These are phyloP conservation scores for Strobilomyces dryophilus DNA, from an alignment of 768 basidiomycete genomes.

Conservation along the genomic window DNA sequence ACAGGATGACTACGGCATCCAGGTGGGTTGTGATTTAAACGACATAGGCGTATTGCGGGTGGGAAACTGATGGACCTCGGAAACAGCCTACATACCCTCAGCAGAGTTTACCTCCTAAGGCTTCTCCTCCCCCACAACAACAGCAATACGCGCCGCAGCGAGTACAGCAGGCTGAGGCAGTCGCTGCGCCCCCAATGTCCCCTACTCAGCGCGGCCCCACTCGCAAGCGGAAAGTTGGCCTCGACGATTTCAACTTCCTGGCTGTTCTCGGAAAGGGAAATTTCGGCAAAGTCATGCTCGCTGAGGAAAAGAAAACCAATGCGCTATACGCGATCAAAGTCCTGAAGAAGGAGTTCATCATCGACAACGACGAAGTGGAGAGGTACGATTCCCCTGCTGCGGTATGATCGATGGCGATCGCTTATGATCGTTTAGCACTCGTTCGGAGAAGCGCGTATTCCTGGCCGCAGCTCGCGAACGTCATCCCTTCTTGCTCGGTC, in stretches of 20 bases:
- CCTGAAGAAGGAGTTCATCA: slow-evolving; percentile 99
- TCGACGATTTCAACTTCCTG: slow-evolving; percentile 99
- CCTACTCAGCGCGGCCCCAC: slow-evolving; percentile 40
- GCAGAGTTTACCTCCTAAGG: slow-evolving; percentile 18
- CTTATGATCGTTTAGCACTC: slow-evolving; percentile 58
- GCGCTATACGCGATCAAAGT: slow-evolving; percentile 98
- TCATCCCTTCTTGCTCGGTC: slow-evolving; percentile 93
- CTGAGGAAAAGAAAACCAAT: slow-evolving; percentile 93
- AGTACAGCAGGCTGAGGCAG: slow-evolving; percentile 29
- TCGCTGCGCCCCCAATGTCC: slow-evolving; percentile 29
- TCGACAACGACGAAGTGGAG: slow-evolving; percentile 99
- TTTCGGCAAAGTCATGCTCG: slow-evolving; percentile 99
- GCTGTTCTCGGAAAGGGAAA: slow-evolving; percentile 99
- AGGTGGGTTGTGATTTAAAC: slow-evolving; percentile 14
- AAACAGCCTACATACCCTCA: slow-evolving; percentile 24
- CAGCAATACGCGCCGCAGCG: slow-evolving; percentile 26
- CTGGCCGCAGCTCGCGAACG: slow-evolving; percentile 94
- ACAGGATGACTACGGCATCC: slow-evolving; percentile 25
- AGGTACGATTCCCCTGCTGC: slow-evolving; percentile 51
- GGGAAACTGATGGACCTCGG: slow-evolving; percentile 4
- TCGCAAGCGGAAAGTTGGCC: slow-evolving; percentile 81
- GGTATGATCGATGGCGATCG: neutral
- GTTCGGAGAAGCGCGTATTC: slow-evolving; percentile 98
- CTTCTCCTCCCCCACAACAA: slow-evolving; percentile 13
- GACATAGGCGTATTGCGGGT: neutral